Evolutionary conservation across 305 asterid genomes (phyloP).

Genomic region (Solanum hybrid): DNA sequence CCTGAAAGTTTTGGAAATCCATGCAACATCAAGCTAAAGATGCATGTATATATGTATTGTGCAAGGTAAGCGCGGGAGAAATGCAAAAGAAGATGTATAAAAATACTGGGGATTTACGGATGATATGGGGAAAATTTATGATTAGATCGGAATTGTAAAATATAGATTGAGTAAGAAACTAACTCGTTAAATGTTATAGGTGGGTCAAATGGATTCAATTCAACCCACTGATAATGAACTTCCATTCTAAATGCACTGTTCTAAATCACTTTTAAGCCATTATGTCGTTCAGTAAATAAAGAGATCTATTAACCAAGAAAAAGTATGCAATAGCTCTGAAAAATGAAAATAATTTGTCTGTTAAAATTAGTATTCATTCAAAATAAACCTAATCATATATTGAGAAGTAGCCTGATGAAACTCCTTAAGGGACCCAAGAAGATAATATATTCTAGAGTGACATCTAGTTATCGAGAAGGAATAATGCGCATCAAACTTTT

Average conservation of each 20-base stretch:
- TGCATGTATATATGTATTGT: not conserved
- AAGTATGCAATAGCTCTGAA: not conserved
- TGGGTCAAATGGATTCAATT: not conserved
- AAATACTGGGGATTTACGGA: not conserved
- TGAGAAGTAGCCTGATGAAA: not conserved
- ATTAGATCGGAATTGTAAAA: not conserved
- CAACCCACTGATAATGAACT: not conserved
- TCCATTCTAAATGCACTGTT: not conserved
- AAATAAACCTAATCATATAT: not conserved
- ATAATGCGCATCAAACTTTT: not conserved
- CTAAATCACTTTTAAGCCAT: not conserved
- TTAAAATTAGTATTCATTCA: not conserved
- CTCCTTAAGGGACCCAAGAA: not conserved
- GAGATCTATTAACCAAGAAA: not conserved
- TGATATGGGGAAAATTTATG: not conserved
- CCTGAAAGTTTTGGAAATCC: slow-evolving; percentile 41
- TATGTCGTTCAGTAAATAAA: not conserved
- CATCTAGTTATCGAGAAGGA: not conserved
- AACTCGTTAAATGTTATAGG: not conserved
- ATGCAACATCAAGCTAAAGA: not conserved
- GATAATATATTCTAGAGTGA: not conserved
- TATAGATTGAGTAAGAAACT: not conserved
- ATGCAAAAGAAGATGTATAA: not conserved
- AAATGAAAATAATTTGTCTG: not conserved
- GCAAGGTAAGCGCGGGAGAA: not conserved